Base-by-base conservation (phyloP, 2,329 filamentous ascomycete genomes). In the Trichoderma asperellum region DNA sequence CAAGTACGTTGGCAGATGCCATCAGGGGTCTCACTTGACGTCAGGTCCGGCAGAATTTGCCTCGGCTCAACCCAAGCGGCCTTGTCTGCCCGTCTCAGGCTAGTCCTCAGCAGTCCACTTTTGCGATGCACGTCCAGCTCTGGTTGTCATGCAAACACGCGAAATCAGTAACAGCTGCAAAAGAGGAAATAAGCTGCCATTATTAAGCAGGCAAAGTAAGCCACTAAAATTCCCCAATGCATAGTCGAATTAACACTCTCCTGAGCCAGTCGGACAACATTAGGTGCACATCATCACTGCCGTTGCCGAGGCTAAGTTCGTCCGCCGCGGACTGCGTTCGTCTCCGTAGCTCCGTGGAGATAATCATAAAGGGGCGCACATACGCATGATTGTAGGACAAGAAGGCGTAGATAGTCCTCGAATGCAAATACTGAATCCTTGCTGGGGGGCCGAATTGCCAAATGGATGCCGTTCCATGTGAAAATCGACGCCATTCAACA, bases 11-110 rank as follows among this genome's bases (percentile, higher is more conserved):
- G 35, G 14, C 21, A 59, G 21, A 35, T 21, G 21, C 11, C 8
- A 21, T 59, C 63, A 67, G 63, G 63, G 63, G 63, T 7, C 55
- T 67, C 29, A 49, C 63, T 67, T 67, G 63, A 67, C 63, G 63
- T 67, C 55, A 67, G 63, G 37, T 32, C 16, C 16, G 3, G 27
- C 7, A 32, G 29, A 67, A 29, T 52, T 40, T 57, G 63, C 63
- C 63, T 67, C 63, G 63, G 63, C 63, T 59, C 63, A 66, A 55
- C 40, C 63, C 52, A n/a, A 18, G 16, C 40, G 40, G 18, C 18
- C 40, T 7, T 43, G 40, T 43, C 37, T 40, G 14, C 16, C 37
- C 16, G 18, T 40, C 40, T 43, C 40, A n/a, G 40, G 18, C 40
- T 43, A 43, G 40, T 43, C 40, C 40, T 43, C 18, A n/a, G 40